Conservation (phyloP, 371 early-diverging fungal genomes). For the Funneliformis caledonium region DNA sequence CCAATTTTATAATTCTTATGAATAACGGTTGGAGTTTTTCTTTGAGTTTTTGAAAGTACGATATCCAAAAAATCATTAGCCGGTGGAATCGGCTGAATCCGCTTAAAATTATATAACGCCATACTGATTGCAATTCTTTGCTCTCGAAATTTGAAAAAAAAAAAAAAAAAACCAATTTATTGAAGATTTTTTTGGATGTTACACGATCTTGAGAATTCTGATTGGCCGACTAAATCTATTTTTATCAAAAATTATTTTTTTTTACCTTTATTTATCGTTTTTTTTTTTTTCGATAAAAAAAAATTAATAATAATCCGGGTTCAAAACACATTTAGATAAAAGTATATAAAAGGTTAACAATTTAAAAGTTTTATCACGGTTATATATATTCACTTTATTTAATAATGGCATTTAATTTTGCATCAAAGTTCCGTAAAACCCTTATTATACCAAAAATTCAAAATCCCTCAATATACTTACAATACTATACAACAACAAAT, state of each 20-base stretch:
- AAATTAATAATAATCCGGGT: too few species aligned
- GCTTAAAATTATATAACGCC: constrained; percentile 95
- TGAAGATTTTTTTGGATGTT: background rate
- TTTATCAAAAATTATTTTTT: background rate
- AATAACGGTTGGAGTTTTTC: constrained; percentile 99
- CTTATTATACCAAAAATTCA: background rate
- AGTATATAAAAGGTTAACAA: background rate
- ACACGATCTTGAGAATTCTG: background rate
- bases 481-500: background rate
- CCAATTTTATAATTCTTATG: constrained; percentile 96
- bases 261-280: background rate
- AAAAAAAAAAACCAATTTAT: background rate
- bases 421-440: background rate
- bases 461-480: background rate
- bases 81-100: constrained; percentile 96
- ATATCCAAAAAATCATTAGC: constrained; percentile 97
- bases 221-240: constrained; percentile 4
- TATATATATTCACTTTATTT: background rate
- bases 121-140: constrained; percentile 40
- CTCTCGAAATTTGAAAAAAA: background rate
- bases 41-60: constrained; percentile 98
- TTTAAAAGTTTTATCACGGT: background rate
- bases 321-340: too few species aligned
- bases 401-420: background rate
- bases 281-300: too few species aligned